Conservation (phyloP, 805 yeast species). For the Candida argentea region DNA sequence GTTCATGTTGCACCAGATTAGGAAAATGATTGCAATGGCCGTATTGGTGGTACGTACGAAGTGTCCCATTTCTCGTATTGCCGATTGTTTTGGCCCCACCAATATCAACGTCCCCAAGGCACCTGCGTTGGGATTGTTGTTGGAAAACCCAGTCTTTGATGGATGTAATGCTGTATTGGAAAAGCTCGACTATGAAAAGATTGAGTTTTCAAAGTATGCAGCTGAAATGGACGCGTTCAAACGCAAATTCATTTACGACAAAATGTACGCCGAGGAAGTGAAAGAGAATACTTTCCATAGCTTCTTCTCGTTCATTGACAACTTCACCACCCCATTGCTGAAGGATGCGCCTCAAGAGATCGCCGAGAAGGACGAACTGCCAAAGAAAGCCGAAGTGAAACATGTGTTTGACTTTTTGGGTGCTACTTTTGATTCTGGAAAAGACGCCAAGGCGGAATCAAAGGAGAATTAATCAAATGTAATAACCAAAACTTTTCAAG, state of each 20-base stretch:
- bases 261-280: constrained; percentile 83
- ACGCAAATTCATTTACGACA: constrained; percentile 80
- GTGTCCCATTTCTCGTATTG: constrained; percentile 66
- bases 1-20: constrained; percentile 94
- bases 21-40: constrained; percentile 97
- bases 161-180: constrained; percentile 65
- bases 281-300: constrained; percentile 84
- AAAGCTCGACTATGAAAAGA: constrained; percentile 66
- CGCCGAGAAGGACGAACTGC: too few relatives aligned
- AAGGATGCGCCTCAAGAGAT: constrained; percentile 19
- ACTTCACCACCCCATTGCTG: constrained; percentile 31
- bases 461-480: constrained; percentile 4
- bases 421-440: constrained; percentile 30
- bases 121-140: constrained; percentile 84
- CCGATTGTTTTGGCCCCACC: constrained; percentile 62
- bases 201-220: constrained; percentile 58
- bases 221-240: constrained; percentile 78
- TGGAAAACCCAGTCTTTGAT: constrained; percentile 89
- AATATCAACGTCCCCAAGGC: constrained; percentile 93
- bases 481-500: too few relatives aligned
- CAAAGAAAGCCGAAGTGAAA: constrained; percentile 34
- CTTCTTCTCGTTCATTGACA: constrained; percentile 84
- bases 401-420: constrained; percentile 52
- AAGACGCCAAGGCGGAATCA: constrained; percentile 2
- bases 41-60: constrained; percentile 78